Evolutionary conservation across 2,329 filamentous ascomycete species (phyloP), one percentile per base, ranked within the genome.

Genomic region (Biscogniauxia marginata): DNA sequence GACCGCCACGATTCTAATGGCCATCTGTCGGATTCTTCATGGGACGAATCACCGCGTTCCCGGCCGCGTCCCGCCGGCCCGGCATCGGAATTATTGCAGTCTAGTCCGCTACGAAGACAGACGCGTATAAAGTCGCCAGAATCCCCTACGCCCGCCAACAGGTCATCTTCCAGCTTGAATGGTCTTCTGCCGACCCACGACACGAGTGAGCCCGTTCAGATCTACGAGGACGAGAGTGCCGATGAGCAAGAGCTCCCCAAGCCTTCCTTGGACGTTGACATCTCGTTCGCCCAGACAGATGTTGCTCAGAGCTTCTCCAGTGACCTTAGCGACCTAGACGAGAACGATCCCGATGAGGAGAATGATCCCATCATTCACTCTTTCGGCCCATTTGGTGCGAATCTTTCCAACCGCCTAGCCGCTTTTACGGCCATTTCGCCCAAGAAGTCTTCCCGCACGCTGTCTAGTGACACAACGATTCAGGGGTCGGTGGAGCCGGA

Each of bases 311-410:
- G 78, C 66, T 84, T 83, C 70, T 81, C 79, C 7, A 86, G 82
- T 67, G 84, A 85, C 51, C 73, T 82, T 22, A 83, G 80, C 61
- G 80, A 83, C 24, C 74, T 74, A 4, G 46, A 49, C 4, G 85
- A 92, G 18, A 87, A 90, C 50, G 86, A 96, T 61, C 87, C 90
- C 0, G 89, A 93, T 65, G 93, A 97, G 76, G 93, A 98, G 74
- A 97, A 97, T 62, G 95, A 98, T 65, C 93, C 93, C 2, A 86
- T 96, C 53, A 80, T 97, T 18, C 90, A 95, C 73, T 96, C 93
- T 0, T 97, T 97, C 64, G 93, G 92, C 16, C 91, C 92, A 0
- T 96, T 90, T 68, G 92, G 91, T 45, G 89, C 90, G 53, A 91
- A 96, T 69, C 80, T 96, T 39, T 85, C 93, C n/a, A 84, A 85